Conservation (phyloP, 164 flowering plant genomes). For the Piper betle region DNA sequence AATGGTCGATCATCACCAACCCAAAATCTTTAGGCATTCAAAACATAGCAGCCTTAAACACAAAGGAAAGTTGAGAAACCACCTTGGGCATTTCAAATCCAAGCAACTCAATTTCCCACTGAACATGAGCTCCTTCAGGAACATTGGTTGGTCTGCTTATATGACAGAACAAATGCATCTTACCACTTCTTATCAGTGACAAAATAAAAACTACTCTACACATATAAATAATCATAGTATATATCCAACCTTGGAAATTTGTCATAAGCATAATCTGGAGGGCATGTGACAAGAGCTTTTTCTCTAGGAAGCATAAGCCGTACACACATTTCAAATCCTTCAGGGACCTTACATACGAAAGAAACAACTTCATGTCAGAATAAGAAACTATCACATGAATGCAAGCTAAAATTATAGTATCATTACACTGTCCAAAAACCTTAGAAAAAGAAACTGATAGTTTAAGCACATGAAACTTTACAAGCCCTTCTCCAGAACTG, state of each 20-base stretch:
- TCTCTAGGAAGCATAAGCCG: slow-evolving; percentile 96
- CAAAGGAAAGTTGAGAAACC: not conserved
- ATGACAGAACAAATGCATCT: not conserved
- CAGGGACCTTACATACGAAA: slow-evolving; percentile 54
- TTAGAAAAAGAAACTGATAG: not conserved
- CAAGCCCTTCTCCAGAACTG: slow-evolving; percentile 94
- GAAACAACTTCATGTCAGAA: slow-evolving; percentile 6
- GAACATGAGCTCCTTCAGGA: slow-evolving; percentile 86
- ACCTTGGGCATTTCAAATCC: slow-evolving; percentile 93
- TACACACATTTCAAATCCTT: slow-evolving; percentile 97
- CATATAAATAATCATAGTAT: not conserved
- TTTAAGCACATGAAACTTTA: slow-evolving; percentile 28
- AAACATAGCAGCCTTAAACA: not conserved
- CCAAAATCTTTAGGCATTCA: too few species aligned
- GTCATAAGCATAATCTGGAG: slow-evolving; percentile 99
- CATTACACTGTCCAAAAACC: not conserved
- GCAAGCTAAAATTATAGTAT: not conserved
- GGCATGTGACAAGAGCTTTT: slow-evolving; percentile 78
- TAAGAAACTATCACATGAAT: not conserved
- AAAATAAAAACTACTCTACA: not conserved
- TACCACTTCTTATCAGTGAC: not conserved
- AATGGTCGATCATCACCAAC: too few species aligned
- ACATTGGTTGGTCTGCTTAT: slow-evolving; percentile 67
- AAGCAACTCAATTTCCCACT: slow-evolving; percentile 96
- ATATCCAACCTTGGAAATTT: slow-evolving; percentile 62